Evolutionary conservation across 768 basidiomycete species (phyloP).

Genomic region (Clathrus columnatus): DNA sequence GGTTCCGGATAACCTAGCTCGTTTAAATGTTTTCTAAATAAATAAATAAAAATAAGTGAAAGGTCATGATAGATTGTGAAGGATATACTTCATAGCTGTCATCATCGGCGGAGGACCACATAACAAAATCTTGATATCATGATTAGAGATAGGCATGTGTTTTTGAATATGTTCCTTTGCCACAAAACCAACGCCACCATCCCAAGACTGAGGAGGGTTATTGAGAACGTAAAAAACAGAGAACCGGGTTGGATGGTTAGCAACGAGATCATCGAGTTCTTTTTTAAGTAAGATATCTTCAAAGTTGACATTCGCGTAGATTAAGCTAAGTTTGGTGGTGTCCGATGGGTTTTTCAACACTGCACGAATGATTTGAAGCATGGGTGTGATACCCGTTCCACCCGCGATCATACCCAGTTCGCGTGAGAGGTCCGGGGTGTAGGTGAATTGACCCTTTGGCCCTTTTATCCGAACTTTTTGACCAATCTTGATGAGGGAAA

Average conservation of each 20-base stretch:
- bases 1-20: conserved; percentile 85
- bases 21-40: conserved; percentile 71
- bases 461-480: conserved; percentile 88
- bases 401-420: conserved; percentile 96
- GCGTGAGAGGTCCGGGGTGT: conserved; percentile 59
- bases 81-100: conserved; percentile 63
- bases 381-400: conserved; percentile 97
- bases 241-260: conserved; percentile 57
- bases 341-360: conserved; percentile 84
- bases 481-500: conserved; percentile 76
- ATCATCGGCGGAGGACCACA: conserved; percentile 84
- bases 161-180: conserved; percentile 84
- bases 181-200: conserved; percentile 86
- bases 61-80: conserved; percentile 7
- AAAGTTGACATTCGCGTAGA: conserved; percentile 92
- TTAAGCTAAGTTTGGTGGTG: conserved; percentile 71
- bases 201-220: conserved; percentile 84
- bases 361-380: conserved; percentile 98
- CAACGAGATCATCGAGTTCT: conserved; percentile 75
- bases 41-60: not conserved
- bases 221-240: conserved; percentile 87
- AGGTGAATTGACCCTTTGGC: conserved; percentile 92
- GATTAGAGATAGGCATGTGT: conserved; percentile 55
- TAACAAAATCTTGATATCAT: conserved; percentile 77
- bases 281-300: conserved; percentile 89